phyloP scores from a whole-genome alignment of 73 alveolate genomes.

The Stentor roeselii region DNA sequence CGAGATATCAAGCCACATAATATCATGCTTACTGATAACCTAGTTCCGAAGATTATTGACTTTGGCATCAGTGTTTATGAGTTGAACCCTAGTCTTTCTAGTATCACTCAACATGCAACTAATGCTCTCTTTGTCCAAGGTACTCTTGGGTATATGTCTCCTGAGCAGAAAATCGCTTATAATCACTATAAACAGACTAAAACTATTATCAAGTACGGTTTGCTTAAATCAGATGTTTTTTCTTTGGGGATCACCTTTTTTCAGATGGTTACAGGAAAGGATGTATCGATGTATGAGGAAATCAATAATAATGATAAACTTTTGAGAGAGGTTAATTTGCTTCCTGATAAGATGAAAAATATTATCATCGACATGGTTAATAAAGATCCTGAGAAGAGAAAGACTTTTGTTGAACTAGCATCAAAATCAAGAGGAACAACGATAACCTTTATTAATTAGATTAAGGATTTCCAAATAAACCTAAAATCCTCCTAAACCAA shows the following conservation, averaged over 20 bases:
- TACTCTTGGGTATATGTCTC: background rate
- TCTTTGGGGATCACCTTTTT: background rate
- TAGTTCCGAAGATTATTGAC: background rate
- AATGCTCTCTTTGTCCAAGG: background rate
- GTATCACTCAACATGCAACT: background rate
- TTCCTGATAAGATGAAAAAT: background rate
- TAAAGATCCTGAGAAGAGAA: background rate
- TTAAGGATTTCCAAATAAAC: no score
- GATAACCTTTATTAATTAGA: background rate
- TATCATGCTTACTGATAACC: background rate
- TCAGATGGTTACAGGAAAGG: background rate
- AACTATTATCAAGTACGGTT: background rate
- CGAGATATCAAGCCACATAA: slow-evolving; percentile 19
- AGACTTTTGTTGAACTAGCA: background rate
- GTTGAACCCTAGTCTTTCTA: background rate
- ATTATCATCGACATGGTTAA: background rate
- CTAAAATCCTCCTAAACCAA: no score
- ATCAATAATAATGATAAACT: background rate
- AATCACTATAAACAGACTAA: no score
- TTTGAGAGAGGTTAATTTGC: background rate
- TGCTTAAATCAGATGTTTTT: background rate
- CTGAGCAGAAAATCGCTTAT: background rate
- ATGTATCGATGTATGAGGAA: background rate
- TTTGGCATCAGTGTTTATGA: background rate
- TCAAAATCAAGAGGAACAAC: background rate